These are phyloP conservation scores for Claviceps digitariae DNA, from an alignment of 2,329 filamentous ascomycete genomes.

Conservation along the genomic window DNA sequence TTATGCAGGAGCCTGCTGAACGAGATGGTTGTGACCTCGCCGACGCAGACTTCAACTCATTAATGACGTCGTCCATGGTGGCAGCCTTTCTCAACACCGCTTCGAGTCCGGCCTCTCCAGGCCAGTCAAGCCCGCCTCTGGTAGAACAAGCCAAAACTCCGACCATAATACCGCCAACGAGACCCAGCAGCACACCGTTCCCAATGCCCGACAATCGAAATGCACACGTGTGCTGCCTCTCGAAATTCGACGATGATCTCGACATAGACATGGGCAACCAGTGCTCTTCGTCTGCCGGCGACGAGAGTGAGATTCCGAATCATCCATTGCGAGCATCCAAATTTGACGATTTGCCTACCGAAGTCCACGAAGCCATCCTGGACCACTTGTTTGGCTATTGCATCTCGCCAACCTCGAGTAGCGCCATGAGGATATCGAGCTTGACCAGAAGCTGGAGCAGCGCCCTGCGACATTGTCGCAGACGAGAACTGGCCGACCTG, in stretches of 20 bases:
- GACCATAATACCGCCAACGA: slow-evolving; percentile 22
- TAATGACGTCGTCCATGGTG: slow-evolving; percentile 25
- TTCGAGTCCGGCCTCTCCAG: slow-evolving; percentile 42
- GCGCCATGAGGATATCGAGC: slow-evolving; percentile 38
- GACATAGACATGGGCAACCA: slow-evolving; percentile 5
- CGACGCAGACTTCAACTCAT: slow-evolving; percentile 21
- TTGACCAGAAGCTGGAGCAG: slow-evolving; percentile 49
- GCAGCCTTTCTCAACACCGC: slow-evolving; percentile 24
- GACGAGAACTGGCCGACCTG: slow-evolving; percentile 53
- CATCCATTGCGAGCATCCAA: slow-evolving; percentile 16
- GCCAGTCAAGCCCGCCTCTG: slow-evolving; percentile 37
- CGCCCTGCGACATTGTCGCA: slow-evolving; percentile 50
- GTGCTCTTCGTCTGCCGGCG: slow-evolving; percentile 8
- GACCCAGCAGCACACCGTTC: slow-evolving; percentile 48
- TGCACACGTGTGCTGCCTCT: slow-evolving; percentile 16
- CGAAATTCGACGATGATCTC: slow-evolving; percentile 11
- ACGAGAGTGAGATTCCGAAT: slow-evolving; percentile 9
- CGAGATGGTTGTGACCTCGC: slow-evolving; percentile 5
- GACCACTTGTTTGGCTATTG: slow-evolving; percentile 59
- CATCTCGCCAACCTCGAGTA: slow-evolving; percentile 45
- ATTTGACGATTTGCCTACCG: slow-evolving; percentile 44
- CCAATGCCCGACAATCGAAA: slow-evolving; percentile 37
- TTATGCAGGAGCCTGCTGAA: slow-evolving; percentile 6
- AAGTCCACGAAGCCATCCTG: slow-evolving; percentile 60
- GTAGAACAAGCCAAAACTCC: slow-evolving; percentile 28